A percentile compares a stretch with the other conserved stretches of the same genome.
phyloP scores from a whole-genome alignment of 2,329 filamentous ascomycete genomes.

The Fusarium continuum region DNA sequence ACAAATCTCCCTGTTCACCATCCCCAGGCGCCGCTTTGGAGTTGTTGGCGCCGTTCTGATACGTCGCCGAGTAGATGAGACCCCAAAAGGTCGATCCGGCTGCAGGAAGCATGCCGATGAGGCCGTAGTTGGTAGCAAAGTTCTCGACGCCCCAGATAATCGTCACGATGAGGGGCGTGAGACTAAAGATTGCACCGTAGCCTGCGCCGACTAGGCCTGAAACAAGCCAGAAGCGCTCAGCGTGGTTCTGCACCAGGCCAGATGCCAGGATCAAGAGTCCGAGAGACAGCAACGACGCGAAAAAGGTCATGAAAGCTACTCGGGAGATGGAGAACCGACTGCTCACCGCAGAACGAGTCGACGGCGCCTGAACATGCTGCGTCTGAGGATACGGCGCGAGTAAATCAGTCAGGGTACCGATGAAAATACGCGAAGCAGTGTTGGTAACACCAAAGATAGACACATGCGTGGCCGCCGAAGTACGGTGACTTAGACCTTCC shows the following conservation, averaged over 20 bases:
- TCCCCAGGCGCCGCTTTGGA: conserved; percentile 46
- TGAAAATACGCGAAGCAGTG: conserved; percentile 88
- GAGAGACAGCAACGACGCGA: conserved; percentile 75
- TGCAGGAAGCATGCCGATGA: conserved; percentile 91
- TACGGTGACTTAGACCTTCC: conserved; percentile 53
- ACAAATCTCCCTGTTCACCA: conserved; percentile 56
- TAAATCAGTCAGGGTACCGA: conserved; percentile 87
- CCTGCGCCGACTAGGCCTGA: conserved; percentile 87
- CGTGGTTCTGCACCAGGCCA: conserved; percentile 76
- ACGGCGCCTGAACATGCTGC: conserved; percentile 61
- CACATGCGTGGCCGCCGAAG: conserved; percentile 85
- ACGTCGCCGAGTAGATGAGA: conserved; percentile 83
- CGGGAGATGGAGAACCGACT: conserved; percentile 73
- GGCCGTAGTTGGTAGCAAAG: conserved; percentile 97
- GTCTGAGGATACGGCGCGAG: conserved; percentile 75
- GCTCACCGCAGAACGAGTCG: conserved; percentile 43
- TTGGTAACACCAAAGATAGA: conserved; percentile 91
- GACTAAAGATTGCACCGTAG: conserved; percentile 89
- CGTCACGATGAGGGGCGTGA: conserved; percentile 92
- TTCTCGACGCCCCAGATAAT: conserved; percentile 99
- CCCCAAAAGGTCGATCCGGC: conserved; percentile 91
- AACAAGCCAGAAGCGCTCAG: conserved; percentile 84
- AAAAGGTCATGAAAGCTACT: conserved; percentile 79
- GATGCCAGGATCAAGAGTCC: conserved; percentile 83
- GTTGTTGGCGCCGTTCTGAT: conserved; percentile 71